Conservation (phyloP, 345 rosid species). For the Firmiana major region DNA sequence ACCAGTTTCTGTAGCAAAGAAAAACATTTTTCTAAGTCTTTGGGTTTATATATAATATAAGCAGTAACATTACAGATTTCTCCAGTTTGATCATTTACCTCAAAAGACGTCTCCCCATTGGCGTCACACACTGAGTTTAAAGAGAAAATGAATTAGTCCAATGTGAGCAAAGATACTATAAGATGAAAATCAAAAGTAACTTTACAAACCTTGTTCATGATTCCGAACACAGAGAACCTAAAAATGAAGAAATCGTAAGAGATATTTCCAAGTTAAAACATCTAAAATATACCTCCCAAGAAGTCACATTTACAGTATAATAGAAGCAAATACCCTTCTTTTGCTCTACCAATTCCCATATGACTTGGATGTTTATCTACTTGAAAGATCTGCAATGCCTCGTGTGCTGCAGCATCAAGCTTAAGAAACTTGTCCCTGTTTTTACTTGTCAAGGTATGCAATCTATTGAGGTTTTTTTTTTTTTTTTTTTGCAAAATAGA, state of each 20-base stretch:
- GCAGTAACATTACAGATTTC: conserved; percentile 7
- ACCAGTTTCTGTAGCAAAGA: conserved; percentile 73
- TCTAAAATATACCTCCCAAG: neutral
- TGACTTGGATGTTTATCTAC: conserved; percentile 97
- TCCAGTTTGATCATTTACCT: conserved; percentile 42
- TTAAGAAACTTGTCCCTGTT: conserved; percentile 81
- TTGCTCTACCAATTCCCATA: conserved; percentile 99
- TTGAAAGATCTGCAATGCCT: conserved; percentile 92
- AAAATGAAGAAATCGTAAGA: conserved; percentile 29
- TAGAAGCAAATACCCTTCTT: conserved; percentile 69
- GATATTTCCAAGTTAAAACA: conserved; percentile 18
- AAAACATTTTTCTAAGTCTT: conserved; percentile 23
- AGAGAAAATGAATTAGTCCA: conserved; percentile 30
- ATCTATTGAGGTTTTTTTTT: conserved; percentile 6
- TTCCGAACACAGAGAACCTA: conserved; percentile 97
- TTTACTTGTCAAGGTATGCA: conserved; percentile 38
- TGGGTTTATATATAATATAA: conserved; percentile 11
- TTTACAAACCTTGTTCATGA: conserved; percentile 88
- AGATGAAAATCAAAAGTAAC: conserved; percentile 17
- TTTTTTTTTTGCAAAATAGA: neutral
- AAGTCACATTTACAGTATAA: conserved; percentile 11
- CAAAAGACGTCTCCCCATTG: conserved; percentile 84
- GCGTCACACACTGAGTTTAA: conserved; percentile 74
- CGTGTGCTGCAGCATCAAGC: conserved; percentile 89
- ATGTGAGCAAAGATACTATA: conserved; percentile 20